These are phyloP conservation scores for Phytomonas serpens DNA, from an alignment of 208 protist genomes.

Conservation along the genomic window DNA sequence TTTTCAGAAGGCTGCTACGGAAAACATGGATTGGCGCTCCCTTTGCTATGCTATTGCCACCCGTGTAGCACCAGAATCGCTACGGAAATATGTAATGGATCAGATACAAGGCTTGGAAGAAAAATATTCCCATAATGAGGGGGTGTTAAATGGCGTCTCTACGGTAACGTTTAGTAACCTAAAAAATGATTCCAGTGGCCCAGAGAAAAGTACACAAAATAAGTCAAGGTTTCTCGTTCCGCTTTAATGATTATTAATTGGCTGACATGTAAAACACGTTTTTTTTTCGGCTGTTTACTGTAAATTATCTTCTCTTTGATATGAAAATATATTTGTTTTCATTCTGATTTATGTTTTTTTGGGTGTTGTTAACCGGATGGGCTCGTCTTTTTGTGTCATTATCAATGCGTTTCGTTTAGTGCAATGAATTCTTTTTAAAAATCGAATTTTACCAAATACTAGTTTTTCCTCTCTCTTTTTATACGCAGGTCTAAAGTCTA, in stretches of 20 bases:
- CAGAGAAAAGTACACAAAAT: neutral
- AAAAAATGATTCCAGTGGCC: neutral
- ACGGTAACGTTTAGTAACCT: neutral
- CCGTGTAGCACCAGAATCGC: neutral
- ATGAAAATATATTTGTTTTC: neutral
- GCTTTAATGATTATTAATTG: neutral
- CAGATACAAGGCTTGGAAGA: neutral
- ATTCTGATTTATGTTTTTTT: neutral
- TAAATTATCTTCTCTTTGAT: constrained; percentile 2
- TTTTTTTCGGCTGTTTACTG: neutral
- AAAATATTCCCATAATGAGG: neutral
- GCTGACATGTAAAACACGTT: neutral
- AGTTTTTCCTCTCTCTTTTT: neutral
- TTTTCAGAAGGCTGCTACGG: neutral
- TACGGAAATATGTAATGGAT: neutral
- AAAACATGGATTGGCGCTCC: neutral
- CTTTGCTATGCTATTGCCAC: neutral
- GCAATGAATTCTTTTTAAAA: neutral
- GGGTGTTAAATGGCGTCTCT: neutral
- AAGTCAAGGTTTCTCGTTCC: neutral
- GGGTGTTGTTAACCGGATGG: neutral
- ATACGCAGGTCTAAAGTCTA: neutral
- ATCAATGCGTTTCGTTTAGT: neutral
- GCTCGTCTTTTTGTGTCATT: neutral
- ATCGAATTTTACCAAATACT: neutral